These are phyloP conservation scores for Paramecium sonneborni DNA, from an alignment of 73 alveolate genomes.

Conservation along the genomic window DNA sequence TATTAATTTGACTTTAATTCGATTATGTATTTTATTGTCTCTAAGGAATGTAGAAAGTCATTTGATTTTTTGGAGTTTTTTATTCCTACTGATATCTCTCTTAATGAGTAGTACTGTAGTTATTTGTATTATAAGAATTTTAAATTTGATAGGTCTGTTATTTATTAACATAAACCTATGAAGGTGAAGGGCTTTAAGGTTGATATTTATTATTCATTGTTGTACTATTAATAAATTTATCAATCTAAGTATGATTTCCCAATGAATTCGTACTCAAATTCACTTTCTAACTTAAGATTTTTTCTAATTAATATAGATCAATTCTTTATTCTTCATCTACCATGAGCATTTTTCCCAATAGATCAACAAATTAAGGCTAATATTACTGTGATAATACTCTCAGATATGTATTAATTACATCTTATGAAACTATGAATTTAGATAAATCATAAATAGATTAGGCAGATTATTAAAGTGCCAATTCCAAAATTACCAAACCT, in stretches of 20 bases:
- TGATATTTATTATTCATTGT: background rate
- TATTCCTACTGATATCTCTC: background rate
- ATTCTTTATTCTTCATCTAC: conserved; percentile 37
- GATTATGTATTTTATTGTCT: background rate
- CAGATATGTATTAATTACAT: background rate
- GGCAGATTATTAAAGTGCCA: background rate
- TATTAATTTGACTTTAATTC: too few species aligned
- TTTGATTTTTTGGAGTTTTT: background rate
- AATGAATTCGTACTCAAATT: background rate
- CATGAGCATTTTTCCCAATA: background rate
- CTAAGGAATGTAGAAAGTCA: background rate
- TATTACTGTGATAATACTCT: background rate
- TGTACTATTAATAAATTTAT: background rate
- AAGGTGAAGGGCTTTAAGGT: background rate
- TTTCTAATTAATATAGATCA: background rate
- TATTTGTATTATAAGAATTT: background rate
- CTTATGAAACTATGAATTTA: background rate
- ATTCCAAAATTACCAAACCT: conserved; percentile 5
- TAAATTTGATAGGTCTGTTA: background rate
- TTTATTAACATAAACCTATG: background rate
- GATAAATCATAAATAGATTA: background rate
- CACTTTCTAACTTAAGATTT: background rate
- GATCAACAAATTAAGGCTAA: background rate
- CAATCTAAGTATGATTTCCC: background rate
- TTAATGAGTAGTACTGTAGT: background rate